Conservation (phyloP, 225 moss, liverwort and hornwort species). For the Physcomitrium patens region DNA sequence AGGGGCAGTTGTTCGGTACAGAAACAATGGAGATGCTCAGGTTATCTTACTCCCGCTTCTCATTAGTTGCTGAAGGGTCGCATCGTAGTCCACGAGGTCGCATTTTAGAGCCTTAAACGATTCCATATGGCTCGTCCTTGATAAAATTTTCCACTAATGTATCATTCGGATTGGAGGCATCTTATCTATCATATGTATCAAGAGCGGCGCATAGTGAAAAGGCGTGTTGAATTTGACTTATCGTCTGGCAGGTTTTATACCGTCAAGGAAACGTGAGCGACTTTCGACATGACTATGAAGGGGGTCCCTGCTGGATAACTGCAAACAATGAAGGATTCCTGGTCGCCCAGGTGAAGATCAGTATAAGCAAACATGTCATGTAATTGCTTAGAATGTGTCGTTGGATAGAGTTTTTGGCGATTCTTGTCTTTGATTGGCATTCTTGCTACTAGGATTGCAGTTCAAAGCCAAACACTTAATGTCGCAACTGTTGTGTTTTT, state of each 20-base stretch:
- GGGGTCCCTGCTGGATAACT: conserved; percentile 59
- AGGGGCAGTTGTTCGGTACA: conserved; percentile 78
- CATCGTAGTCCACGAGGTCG: not conserved
- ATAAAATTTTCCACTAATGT: not conserved
- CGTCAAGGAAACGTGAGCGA: conserved; percentile 86
- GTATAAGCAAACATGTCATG: not conserved
- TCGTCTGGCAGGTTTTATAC: conserved; percentile 56
- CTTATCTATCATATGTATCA: not conserved
- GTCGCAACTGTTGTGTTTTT: not conserved
- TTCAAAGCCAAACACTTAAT: not conserved
- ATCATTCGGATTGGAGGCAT: not conserved
- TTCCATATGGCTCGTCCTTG: not conserved
- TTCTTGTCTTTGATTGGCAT: not conserved
- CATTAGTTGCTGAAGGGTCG: not conserved
- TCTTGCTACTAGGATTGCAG: not conserved
- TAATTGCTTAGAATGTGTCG: not conserved
- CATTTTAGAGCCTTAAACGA: not conserved
- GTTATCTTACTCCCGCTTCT: conserved; percentile 32
- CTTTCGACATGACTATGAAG: conserved; percentile 48
- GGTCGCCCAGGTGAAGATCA: conserved; percentile 65
- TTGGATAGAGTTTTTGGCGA: not conserved
- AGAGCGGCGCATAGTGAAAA: not conserved
- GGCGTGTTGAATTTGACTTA: not conserved
- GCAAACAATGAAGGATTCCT: conserved; percentile 60
- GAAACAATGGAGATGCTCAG: conserved; percentile 69